Conservation (phyloP, 2,329 filamentous ascomycete genomes). For the Capronia coronata region DNA sequence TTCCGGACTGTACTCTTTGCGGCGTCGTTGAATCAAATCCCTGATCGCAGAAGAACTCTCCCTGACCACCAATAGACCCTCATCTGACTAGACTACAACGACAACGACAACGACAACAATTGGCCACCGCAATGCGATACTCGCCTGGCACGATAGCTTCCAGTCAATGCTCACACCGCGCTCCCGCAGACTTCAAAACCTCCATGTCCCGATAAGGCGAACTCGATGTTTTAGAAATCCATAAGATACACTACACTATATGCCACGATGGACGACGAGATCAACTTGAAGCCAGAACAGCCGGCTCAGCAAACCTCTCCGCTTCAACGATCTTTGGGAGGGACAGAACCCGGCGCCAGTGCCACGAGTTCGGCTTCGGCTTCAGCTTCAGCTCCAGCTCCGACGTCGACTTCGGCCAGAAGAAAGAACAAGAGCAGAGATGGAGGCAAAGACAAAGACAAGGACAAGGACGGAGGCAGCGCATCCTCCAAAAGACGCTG, state of each 20-base stretch:
- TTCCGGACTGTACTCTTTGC: too few relatives aligned
- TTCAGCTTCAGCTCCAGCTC: too few relatives aligned
- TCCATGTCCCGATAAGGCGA: not conserved
- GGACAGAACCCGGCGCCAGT: not conserved
- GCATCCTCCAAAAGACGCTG: slow-evolving; percentile 59
- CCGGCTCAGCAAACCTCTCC: not conserved
- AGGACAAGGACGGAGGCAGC: slow-evolving; percentile 30
- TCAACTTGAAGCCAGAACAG: slow-evolving; percentile 12
- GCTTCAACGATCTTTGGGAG: not conserved
- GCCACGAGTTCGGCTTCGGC: slow-evolving; percentile 5
- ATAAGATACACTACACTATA: not conserved
- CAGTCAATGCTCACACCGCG: slow-evolving; percentile 1
- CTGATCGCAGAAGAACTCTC: too few relatives aligned
- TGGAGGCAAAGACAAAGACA: slow-evolving; percentile 32
- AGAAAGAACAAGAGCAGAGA: slow-evolving; percentile 32
- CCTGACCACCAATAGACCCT: too few relatives aligned
- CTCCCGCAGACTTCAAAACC: not conserved
- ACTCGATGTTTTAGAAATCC: not conserved
- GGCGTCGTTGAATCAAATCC: too few relatives aligned
- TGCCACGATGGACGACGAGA: slow-evolving; percentile 7
- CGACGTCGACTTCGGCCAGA: slow-evolving; percentile 18
- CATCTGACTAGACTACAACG: too few relatives aligned
- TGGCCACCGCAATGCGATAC: not conserved
- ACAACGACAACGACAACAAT: too few relatives aligned
- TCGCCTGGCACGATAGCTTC: not conserved